Evolutionary conservation across 2,329 filamentous ascomycete genomes (phyloP), one percentile per base, ranked within the genome.

Genomic region (Trichoderma brevicompactum): DNA sequence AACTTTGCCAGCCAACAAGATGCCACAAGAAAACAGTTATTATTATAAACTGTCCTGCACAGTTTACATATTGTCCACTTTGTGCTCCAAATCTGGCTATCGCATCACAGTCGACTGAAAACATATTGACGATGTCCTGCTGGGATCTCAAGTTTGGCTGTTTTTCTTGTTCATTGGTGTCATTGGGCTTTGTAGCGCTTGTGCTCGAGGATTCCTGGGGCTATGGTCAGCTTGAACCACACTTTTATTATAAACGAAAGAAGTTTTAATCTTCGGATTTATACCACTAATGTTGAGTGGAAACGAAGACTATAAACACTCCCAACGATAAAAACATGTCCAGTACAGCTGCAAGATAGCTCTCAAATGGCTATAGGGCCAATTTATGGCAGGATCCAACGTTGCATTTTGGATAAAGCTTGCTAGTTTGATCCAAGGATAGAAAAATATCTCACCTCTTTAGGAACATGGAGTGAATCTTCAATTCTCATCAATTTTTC

Each of bases 1-100:
- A n/a, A 15, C 52, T 66, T 15, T 59, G 46, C 65, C 65, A 66
- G 12, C 65, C 65, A 12, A 64, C 53, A 7, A 64, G 43, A 28
- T 62, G 49, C 12, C 52, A 9, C n/a, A 62, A 34, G 23, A 62
- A 62, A 7, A 52, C 40, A n/a, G 32, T 41, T 7, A 62, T 53
- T 0, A 62, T 50, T 1, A 41, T 36, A 6, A 62, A 62, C 2
- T 62, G 59, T 10, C 59, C 59, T 36, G 46, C 59, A 5, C 59
- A 62, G 38, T 62, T 62, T 9, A 62, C 38, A n/a, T 62, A 62
- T 7, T 62, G 59, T 28, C 23, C 48, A 17, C 59, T 62, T 10
- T 62, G 59, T 3, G 59, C 34, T n/a, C 59, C 59, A 23, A 62
- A 62, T 36, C 59, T 62, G n/a, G 59, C 59, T 28, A 62, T 62